A percentile compares a stretch with the other conserved stretches of the same genome.
phyloP scores from a whole-genome alignment of 352 stramenopile species.

The Proteromonas lacertae region DNA sequence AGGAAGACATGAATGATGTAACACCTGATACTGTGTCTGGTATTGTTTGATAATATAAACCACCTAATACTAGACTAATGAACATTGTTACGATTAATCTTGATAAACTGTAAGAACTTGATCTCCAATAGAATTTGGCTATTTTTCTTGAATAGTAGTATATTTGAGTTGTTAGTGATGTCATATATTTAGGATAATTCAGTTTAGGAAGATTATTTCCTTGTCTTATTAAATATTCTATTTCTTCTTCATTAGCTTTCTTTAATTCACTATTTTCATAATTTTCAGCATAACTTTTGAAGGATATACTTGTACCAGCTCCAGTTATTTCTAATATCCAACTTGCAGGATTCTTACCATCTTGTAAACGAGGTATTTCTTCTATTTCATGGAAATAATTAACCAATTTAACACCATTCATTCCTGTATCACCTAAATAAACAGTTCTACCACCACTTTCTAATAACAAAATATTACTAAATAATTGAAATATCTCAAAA shows the following conservation, averaged over 20 bases:
- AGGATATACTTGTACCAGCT: slow-evolving; percentile 14
- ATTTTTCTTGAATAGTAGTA: neutral
- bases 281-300: neutral
- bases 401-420: slow-evolving; percentile 29
- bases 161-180: neutral
- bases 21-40: slow-evolving; percentile 1
- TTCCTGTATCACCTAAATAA: slow-evolving; percentile 46
- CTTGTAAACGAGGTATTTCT: slow-evolving; percentile 21
- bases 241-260: neutral
- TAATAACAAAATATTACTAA: slow-evolving; percentile 44
- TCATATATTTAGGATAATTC: slow-evolving; percentile 4
- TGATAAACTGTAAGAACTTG: slow-evolving; percentile 39
- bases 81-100: slow-evolving; percentile 25
- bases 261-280: slow-evolving; percentile 4
- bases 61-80: slow-evolving; percentile 30
- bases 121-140: slow-evolving; percentile 36
- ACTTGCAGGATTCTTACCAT: slow-evolving; percentile 40
- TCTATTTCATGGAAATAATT: slow-evolving; percentile 41
- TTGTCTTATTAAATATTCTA: neutral
- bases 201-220: slow-evolving; percentile 6
- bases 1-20: slow-evolving; percentile 16
- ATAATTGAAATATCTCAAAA: slow-evolving; percentile 43
- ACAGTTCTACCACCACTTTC: slow-evolving; percentile 34
- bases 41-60: slow-evolving; percentile 18
- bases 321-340: slow-evolving; percentile 45